These are phyloP conservation scores for Alternaria sp. DNA, from an alignment of 2,329 filamentous ascomycete genomes.

Conservation along the genomic window DNA sequence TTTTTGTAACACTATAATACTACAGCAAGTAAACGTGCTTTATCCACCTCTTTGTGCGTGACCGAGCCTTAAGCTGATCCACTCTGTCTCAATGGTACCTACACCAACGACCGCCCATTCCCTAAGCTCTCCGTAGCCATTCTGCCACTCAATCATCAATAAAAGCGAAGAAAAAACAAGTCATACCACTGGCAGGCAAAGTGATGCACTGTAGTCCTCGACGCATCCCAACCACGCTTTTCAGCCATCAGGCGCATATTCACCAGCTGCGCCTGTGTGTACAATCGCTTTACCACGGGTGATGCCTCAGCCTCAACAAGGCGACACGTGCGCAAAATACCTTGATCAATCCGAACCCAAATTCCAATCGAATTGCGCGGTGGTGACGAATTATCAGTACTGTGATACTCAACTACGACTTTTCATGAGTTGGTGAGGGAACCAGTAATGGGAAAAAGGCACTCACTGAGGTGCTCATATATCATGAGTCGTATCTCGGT, in stretches of 20 bases:
- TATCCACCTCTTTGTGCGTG: not conserved
- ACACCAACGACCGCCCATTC: not conserved
- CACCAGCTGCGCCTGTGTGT: not conserved
- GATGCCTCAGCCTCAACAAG: not conserved
- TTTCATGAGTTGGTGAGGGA: not conserved
- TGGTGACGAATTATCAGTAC: not conserved
- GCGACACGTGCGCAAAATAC: not conserved
- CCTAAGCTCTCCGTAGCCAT: not conserved
- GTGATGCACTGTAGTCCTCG: not conserved
- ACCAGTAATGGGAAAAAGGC: not conserved
- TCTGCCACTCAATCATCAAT: not conserved
- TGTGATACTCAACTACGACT: not conserved
- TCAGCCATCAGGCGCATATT: not conserved
- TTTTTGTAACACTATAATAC: not conserved
- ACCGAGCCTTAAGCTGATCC: not conserved
- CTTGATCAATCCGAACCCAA: not conserved
- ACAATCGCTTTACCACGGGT: not conserved
- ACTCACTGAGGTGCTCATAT: not conserved
- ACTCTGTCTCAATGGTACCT: not conserved
- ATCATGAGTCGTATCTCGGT: not conserved
- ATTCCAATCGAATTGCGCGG: not conserved
- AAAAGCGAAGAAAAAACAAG: not conserved
- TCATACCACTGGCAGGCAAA: not conserved
- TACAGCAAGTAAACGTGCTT: not conserved
- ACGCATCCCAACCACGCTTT: not conserved